Percentiles rank a stretch among this genome's conserved stretches.
Evolutionary conservation across 306 rosid species (phyloP).

Genomic region (Bauhinia variegata): DNA sequence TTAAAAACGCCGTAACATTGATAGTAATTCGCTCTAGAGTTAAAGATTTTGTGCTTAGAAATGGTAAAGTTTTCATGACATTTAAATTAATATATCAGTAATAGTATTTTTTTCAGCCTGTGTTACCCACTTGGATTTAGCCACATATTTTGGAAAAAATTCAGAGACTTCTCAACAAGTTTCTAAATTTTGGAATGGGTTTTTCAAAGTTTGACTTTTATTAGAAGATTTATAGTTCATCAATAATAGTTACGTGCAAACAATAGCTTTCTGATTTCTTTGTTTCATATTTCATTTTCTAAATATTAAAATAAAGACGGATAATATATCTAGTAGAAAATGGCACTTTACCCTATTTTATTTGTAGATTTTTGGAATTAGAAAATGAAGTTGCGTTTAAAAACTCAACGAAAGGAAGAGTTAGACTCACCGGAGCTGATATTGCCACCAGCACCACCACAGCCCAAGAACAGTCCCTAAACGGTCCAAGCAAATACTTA

Average conservation of each 20-base stretch:
- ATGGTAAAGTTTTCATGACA: slow-evolving; percentile 28
- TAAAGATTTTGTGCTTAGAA: no score
- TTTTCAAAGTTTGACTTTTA: slow-evolving; percentile 44
- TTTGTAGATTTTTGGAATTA: neutral
- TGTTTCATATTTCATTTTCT: slow-evolving; percentile 18
- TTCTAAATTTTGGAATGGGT: slow-evolving; percentile 15
- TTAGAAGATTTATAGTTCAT: slow-evolving; percentile 3
- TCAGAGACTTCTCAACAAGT: slow-evolving; percentile 23
- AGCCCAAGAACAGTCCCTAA: slow-evolving; percentile 74
- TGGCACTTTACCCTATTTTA: neutral
- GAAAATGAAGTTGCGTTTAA: slow-evolving; percentile 7
- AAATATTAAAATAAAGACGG: neutral
- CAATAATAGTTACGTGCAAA: slow-evolving; percentile 26
- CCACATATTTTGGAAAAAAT: slow-evolving; percentile 40
- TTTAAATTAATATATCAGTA: slow-evolving; percentile 23
- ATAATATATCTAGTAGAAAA: neutral
- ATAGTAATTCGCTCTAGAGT: slow-evolving; percentile 37
- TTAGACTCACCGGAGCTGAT: slow-evolving; percentile 73
- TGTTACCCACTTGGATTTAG: slow-evolving; percentile 26
- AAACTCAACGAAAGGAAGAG: slow-evolving; percentile 5
- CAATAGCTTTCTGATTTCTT: slow-evolving; percentile 16
- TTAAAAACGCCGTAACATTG: slow-evolving; percentile 25
- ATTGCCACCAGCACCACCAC: slow-evolving; percentile 66
- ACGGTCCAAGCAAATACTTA: slow-evolving; percentile 13
- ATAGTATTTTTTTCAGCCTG: no score